Base-by-base conservation (phyloP, 1,284 basidiomycete genomes). In the Trichosporon ovoides region DNA sequence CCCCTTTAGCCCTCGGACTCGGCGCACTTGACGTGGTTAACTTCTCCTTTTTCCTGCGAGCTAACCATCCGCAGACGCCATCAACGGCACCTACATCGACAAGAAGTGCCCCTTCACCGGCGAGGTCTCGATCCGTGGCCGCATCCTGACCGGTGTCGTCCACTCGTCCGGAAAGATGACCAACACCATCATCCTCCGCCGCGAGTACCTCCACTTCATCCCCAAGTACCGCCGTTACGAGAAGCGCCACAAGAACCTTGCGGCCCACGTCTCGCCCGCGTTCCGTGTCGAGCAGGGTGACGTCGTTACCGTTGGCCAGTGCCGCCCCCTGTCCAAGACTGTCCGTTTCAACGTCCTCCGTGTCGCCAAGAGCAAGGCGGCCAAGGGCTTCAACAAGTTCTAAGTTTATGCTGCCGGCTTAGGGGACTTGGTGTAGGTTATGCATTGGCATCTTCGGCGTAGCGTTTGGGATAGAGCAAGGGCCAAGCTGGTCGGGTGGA, bases 31-130 rank as follows among this genome's bases (percentile, higher is more conserved):
- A 5, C 4, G 28, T 31, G 28, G 28, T 31, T 13, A 7, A 4
- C 28, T 11, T 7, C 13, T 13, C 20, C 16, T 2, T 51, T 18
- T 89, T 89, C 52, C n/a, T n/a, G n/a, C n/a, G n/a, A n/a, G 92
- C 89, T 82, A 93, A 93, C 85, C 90, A 50, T 90, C 90, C 60
- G 43, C 70, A 72, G 95, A 98, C 75, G 96, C 96, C 62, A 91
- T 98, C 77, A 91, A 86, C 68, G 96, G 94, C 74, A 89, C 90
- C 70, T 99, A 98, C 83, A 91, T 98, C 76, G 95, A 99, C 86
- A 98, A 98, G 84, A 99, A 99, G 83, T 98, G 94, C 83, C 94
- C 94, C 52, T 97, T 95, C 84, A 94, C 91, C 69, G 90, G 94
- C 67, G 83, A 91, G 67, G 83, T 97, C 72, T 98, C 96, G 59